Evolutionary conservation across 2,329 filamentous ascomycete genomes (phyloP), one percentile per base, ranked within the genome.

Genomic region (Pseudocercospora fuligena): DNA sequence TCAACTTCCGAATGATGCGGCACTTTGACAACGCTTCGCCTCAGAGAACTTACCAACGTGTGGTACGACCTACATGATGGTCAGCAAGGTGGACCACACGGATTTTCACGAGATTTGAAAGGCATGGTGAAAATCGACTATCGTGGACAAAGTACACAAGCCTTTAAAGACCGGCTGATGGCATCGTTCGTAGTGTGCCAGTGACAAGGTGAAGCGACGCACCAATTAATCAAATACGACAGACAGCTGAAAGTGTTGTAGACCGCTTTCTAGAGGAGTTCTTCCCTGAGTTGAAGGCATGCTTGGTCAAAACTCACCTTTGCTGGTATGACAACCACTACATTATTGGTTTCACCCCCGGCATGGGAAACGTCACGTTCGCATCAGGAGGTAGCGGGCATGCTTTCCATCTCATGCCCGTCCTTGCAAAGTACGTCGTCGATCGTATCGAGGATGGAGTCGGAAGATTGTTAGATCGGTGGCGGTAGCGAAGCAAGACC

Each of bases 101-200:
- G 84, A 14, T 85, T 87, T 54, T 79, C 85, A 0, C 72, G 79
- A 0, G 79, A 81, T 21, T 75, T 79, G 1, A 70, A 81, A 0
- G 83, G 84, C 0, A 73, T 79, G 8, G 71, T 86, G 31, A 87
- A 87, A 71, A 80, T 87, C 63, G 84, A 83, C 1, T 87, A 84
- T 61, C 78, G 85, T 0, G 83, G 82, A 84, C 79, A 0, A 87
- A 87, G 72, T 61, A 61, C 46, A 65, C 83, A 1, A 84, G 85
- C 66, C 81, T 80, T 0, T 65, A 76, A 19, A 19, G 61, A 0
- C 79, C 80, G 27, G n/a, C 64, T 40, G 79, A 82, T 29, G 33
- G 58, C 14, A 47, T 46, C 8, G 58, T 31, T 11, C 27, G 57
- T 6, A 60, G 33, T 51, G 47, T 51, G 8, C 53, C 53, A 12